phyloP scores from a whole-genome alignment of 1,139 yeast genomes.

The Pichia norvegensis region DNA sequence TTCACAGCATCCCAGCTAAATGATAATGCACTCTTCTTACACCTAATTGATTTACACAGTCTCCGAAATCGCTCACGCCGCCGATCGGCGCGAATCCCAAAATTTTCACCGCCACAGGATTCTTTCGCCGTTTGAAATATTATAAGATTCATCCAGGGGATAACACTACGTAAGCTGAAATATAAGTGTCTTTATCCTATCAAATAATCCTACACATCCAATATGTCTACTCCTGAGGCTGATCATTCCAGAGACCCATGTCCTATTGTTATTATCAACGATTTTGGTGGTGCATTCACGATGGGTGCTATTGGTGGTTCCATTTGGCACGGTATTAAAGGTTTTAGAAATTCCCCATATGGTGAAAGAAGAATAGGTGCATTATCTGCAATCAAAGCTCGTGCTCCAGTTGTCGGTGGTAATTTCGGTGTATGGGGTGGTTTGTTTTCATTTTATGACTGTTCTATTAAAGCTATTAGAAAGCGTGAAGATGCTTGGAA shows the following conservation, averaged over 20 bases:
- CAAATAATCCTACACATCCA: slow-evolving; percentile 15
- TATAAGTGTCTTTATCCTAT: neutral
- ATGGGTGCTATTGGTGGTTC: slow-evolving; percentile 99
- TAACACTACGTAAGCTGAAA: neutral
- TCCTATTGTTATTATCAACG: slow-evolving; percentile 90
- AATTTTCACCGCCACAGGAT: neutral
- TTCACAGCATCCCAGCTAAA: too few species aligned
- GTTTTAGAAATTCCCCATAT: slow-evolving; percentile 93
- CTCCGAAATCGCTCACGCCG: neutral
- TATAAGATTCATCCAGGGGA: too few species aligned
- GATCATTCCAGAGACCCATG: slow-evolving; percentile 99
- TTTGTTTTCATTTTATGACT: slow-evolving; percentile 87
- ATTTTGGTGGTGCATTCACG: slow-evolving; percentile 97
- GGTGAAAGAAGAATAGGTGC: slow-evolving; percentile 95
- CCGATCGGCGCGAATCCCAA: neutral
- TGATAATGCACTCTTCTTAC: too few species aligned
- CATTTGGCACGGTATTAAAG: slow-evolving; percentile 98
- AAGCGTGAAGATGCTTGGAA: slow-evolving; percentile 98
- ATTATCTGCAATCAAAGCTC: slow-evolving; percentile 79
- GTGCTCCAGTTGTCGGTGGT: slow-evolving; percentile 99
- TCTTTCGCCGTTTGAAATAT: neutral
- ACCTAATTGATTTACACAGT: too few species aligned
- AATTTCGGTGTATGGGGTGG: slow-evolving; percentile 99
- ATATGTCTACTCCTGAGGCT: slow-evolving; percentile 56
- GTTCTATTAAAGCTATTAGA: slow-evolving; percentile 91